These are phyloP conservation scores for Candida xiaguanensis DNA, from an alignment of 805 yeast species.

Conservation along the genomic window DNA sequence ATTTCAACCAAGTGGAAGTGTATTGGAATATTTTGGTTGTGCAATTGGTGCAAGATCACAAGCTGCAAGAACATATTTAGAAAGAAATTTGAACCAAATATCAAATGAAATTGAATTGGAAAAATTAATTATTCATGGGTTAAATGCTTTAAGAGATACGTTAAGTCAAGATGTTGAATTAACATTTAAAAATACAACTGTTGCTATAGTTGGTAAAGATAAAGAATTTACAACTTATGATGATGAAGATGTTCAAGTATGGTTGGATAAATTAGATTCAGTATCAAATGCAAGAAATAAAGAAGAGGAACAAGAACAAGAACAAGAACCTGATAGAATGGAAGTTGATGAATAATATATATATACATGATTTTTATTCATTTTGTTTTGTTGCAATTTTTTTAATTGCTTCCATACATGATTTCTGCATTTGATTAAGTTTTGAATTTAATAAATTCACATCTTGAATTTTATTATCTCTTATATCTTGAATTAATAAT, in stretches of 20 bases:
- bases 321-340: slow-evolving; percentile 31
- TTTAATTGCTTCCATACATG: slow-evolving; percentile 36
- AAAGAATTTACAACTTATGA: slow-evolving; percentile 74
- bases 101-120: slow-evolving; percentile 57
- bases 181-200: slow-evolving; percentile 77
- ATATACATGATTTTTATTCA: slow-evolving; percentile 9
- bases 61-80: slow-evolving; percentile 95
- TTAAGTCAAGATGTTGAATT: slow-evolving; percentile 92
- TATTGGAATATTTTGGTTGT: slow-evolving; percentile 84
- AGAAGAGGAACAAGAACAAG: slow-evolving; percentile 28
- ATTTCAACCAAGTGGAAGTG: slow-evolving; percentile 94
- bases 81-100: slow-evolving; percentile 73
- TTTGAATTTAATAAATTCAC: slow-evolving; percentile 29
- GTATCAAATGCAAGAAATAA: slow-evolving; percentile 55
- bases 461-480: slow-evolving; percentile 28
- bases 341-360: slow-evolving; percentile 32
- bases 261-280: slow-evolving; percentile 74
- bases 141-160: slow-evolving; percentile 90
- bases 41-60: slow-evolving; percentile 99
- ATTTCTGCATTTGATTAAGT: slow-evolving; percentile 35
- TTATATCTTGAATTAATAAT: slow-evolving; percentile 29
- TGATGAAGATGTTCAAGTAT: slow-evolving; percentile 79
- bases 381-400: slow-evolving; percentile 37
- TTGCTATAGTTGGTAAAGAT: slow-evolving; percentile 88
- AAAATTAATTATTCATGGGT: slow-evolving; percentile 78